These are phyloP conservation scores for Paracamarosporium sp. DNA, from an alignment of 2,329 filamentous ascomycete genomes.

Conservation along the genomic window DNA sequence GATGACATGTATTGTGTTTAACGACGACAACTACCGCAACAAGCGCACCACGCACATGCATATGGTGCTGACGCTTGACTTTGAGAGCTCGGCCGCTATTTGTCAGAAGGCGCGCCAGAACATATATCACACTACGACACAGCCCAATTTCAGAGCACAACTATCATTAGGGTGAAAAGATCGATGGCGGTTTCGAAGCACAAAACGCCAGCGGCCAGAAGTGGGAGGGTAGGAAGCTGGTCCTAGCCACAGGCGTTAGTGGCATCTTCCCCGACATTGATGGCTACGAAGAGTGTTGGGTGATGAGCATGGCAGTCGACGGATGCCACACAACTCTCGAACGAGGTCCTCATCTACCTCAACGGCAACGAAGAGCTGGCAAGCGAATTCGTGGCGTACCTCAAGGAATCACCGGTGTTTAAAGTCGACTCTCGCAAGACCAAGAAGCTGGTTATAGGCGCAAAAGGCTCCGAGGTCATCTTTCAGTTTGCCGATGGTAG, in stretches of 20 bases:
- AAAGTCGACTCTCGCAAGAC: conserved; percentile 45
- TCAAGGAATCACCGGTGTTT: conserved; percentile 28
- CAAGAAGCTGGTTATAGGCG: conserved; percentile 35
- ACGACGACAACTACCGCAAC: conserved; percentile 49
- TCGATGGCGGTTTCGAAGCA: conserved; percentile 35
- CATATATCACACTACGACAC: conserved; percentile 30
- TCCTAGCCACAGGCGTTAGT: conserved; percentile 59
- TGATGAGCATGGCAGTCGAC: conserved; percentile 3
- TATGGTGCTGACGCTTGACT: conserved; percentile 48
- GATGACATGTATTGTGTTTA: conserved; percentile 49
- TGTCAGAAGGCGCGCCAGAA: conserved; percentile 32
- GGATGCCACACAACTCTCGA: conserved; percentile 17
- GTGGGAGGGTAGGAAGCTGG: conserved; percentile 59
- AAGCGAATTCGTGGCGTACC: not conserved
- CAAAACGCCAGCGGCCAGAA: conserved; percentile 47
- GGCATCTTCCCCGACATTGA: conserved; percentile 58
- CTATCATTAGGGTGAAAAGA: conserved; percentile 22
- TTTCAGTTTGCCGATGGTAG: conserved; percentile 48
- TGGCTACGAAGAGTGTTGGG: conserved; percentile 46
- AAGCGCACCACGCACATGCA: conserved; percentile 48
- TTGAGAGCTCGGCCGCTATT: conserved; percentile 38
- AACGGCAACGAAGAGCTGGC: conserved; percentile 51
- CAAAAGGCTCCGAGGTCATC: conserved; percentile 35
- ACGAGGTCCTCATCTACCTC: conserved; percentile 59
- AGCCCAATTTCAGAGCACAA: conserved; percentile 25